Conservation (phyloP, 1,284 basidiomycete genomes). For the Leccinum griseonigrum region DNA sequence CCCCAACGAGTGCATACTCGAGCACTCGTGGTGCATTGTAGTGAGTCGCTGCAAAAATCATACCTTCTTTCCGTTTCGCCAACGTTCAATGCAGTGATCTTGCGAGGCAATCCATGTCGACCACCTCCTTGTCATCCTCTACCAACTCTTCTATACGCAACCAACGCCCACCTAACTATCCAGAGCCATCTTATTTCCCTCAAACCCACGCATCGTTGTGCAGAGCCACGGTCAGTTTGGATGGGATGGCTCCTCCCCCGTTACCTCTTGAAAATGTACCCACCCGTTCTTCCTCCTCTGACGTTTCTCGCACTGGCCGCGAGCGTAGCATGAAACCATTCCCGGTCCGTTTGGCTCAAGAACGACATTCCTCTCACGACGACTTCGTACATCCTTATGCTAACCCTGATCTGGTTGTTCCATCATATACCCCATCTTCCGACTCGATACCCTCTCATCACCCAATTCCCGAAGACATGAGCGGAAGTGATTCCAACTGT, state of each 20-base stretch:
- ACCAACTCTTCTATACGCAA: constrained; percentile 36
- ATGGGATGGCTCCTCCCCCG: constrained; percentile 6
- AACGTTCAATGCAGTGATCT: constrained; percentile 37
- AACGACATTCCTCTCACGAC: constrained; percentile 25
- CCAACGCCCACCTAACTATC: constrained; percentile 34
- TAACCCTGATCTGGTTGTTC: constrained; percentile 59
- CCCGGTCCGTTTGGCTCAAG: constrained; percentile 27
- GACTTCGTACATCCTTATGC: constrained; percentile 66
- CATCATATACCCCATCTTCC: constrained; percentile 36
- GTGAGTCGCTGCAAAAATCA: constrained; percentile 40
- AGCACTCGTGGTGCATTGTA: constrained; percentile 52
- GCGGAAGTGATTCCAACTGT: constrained; percentile 49
- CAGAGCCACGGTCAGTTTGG: constrained; percentile 11
- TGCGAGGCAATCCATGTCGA: constrained; percentile 59
- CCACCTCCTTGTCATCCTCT: constrained; percentile 44
- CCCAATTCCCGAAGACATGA: constrained; percentile 25
- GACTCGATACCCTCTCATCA: constrained; percentile 28
- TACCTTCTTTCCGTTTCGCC: constrained; percentile 4
- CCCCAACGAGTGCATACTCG: constrained; percentile 46
- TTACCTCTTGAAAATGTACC: constrained; percentile 3
- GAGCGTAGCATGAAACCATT: constrained; percentile 16
- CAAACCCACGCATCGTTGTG: constrained; percentile 10
- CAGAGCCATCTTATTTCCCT: constrained; percentile 7
- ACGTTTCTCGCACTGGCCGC: constrained; percentile 6
- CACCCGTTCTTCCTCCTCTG: constrained; percentile 13